Conservation (phyloP, 257 asterid species). For the Plantago ovata region DNA sequence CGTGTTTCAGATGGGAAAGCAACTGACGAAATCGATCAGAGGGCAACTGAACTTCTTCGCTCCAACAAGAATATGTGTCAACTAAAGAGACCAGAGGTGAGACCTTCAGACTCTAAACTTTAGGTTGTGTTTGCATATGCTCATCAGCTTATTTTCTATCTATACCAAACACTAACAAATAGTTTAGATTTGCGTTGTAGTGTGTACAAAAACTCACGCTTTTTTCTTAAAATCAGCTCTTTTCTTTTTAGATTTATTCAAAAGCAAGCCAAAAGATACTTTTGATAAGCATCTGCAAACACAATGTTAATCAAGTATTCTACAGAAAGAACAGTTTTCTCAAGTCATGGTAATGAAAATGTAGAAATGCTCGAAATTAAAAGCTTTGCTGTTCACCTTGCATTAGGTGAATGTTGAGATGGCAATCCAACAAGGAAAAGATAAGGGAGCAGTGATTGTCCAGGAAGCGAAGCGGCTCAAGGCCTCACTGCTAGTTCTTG, state of each 20-base stretch:
- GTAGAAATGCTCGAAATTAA: not conserved
- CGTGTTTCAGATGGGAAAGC: constrained; percentile 41
- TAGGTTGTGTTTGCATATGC: not conserved
- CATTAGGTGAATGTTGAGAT: constrained; percentile 69
- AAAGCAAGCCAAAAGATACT: no score
- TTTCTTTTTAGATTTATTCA: no score
- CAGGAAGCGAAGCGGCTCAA: constrained; percentile 52
- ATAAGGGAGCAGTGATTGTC: constrained; percentile 58
- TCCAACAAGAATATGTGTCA: constrained; percentile 44
- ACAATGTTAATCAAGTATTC: no score
- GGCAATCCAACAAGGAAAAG: constrained; percentile 57
- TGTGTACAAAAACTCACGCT: no score
- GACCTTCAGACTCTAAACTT: not conserved
- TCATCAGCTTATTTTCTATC: no score
- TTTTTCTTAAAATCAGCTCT: no score
- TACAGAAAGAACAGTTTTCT: not conserved
- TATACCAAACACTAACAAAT: no score
- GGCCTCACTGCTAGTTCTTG: constrained; percentile 67
- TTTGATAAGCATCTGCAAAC: no score
- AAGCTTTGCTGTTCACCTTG: constrained; percentile 9
- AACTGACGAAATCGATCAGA: constrained; percentile 28
- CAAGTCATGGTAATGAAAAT: not conserved
- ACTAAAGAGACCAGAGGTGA: constrained; percentile 60
- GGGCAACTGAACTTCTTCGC: constrained; percentile 37
- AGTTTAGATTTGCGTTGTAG: no score